Conservation (phyloP, 768 basidiomycete genomes). For the Hemileccinum rubropunctum region DNA sequence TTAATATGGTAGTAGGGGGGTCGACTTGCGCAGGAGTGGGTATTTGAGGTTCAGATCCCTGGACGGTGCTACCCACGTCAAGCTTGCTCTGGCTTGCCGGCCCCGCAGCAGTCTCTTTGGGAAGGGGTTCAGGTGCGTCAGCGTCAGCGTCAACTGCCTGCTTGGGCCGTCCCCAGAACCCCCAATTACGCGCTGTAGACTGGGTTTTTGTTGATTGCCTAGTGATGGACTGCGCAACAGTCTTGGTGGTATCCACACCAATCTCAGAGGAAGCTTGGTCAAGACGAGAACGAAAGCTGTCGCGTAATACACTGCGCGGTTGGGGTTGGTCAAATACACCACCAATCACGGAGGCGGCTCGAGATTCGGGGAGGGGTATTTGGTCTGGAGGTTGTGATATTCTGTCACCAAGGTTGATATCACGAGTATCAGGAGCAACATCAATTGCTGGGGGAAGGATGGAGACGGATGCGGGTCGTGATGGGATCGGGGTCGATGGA, state of each 20-base stretch:
- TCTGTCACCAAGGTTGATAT: slow-evolving; percentile 8
- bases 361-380: slow-evolving; percentile 29
- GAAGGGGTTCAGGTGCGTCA: background rate
- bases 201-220: slow-evolving; percentile 1
- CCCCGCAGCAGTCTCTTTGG: slow-evolving; percentile 2
- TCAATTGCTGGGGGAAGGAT: slow-evolving; percentile 9
- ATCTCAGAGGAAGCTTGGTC: slow-evolving; percentile 25
- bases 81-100: slow-evolving; percentile 1
- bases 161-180: slow-evolving; percentile 4
- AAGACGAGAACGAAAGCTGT: slow-evolving; percentile 8
- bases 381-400: slow-evolving; percentile 14
- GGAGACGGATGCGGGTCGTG: slow-evolving; percentile 13
- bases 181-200: slow-evolving; percentile 6
- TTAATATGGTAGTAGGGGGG: slow-evolving; percentile 13
- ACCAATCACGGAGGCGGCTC: slow-evolving; percentile 30
- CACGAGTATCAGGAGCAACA: slow-evolving; percentile 17
- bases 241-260: slow-evolving; percentile 13
- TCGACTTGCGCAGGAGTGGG: slow-evolving; percentile 27
- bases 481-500: slow-evolving; percentile 3
- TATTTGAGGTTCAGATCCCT: slow-evolving; percentile 7
- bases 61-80: slow-evolving; percentile 2
- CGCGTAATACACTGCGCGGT: slow-evolving; percentile 13
- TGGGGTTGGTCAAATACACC: slow-evolving; percentile 23
- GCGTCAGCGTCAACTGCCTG: background rate
- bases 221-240: slow-evolving; percentile 2